Conservation (phyloP, 1,284 basidiomycete species). For the Abortiporus biennis region DNA sequence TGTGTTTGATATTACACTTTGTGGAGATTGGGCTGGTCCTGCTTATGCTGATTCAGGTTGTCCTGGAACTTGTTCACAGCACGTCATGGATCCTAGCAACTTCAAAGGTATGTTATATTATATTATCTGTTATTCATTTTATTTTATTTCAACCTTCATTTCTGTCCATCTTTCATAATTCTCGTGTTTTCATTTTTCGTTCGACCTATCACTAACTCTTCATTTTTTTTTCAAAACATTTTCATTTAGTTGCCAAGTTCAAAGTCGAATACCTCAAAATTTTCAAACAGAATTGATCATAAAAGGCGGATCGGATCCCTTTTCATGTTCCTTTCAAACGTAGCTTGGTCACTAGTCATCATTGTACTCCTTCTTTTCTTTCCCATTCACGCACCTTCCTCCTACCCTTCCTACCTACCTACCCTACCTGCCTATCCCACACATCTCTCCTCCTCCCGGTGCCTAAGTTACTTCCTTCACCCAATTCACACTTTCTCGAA, state of each 20-base stretch:
- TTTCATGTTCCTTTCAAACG: too few species aligned
- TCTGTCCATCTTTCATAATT: conserved; percentile 8
- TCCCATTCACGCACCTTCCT: too few species aligned
- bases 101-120: conserved; percentile 51
- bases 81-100: conserved; percentile 59
- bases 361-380: too few species aligned
- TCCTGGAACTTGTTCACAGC: conserved; percentile 62
- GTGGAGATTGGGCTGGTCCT: conserved; percentile 62
- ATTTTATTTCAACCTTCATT: neutral
- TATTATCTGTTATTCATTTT: neutral
- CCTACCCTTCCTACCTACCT: too few species aligned
- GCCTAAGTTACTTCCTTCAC: too few species aligned
- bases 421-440: too few species aligned
- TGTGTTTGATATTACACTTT: conserved; percentile 59
- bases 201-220: conserved; percentile 24
- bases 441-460: too few species aligned
- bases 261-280: conserved; percentile 11
- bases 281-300: conserved; percentile 9
- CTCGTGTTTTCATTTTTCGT: conserved; percentile 1
- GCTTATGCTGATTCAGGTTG: conserved; percentile 54
- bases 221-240: neutral
- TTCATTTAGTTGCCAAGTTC: conserved; percentile 14
- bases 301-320: too few species aligned
- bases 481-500: too few species aligned
- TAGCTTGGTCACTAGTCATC: too few species aligned